Evolutionary conservation across 345 rosid genomes (phyloP), one percentile per base, ranked within the genome.

Genomic region (Citropsis articulata): DNA sequence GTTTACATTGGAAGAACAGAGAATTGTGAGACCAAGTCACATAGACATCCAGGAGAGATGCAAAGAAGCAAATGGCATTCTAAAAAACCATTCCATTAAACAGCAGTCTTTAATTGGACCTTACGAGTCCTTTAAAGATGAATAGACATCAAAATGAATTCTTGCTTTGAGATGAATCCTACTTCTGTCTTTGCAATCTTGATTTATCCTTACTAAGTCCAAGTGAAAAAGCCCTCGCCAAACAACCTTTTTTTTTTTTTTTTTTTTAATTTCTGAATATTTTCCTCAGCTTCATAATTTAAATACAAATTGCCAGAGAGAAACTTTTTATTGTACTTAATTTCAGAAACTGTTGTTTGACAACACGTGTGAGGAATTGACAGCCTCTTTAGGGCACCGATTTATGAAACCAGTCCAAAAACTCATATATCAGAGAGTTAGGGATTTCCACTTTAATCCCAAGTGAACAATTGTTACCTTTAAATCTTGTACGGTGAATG

Each of bases 401-500:
- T 50, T 53, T 16, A 61, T 28, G 45, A 42, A 21, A 59, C 14
- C 27, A 27, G 25, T 68, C 53, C 36, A n/a, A 45, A 60, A 72
- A 35, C 69, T 31, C 25, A 36, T 53, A n/a, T 36, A 30, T 66
- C 61, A 66, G 22, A 63, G 24, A 63, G 21, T 14, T 21, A 35
- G 72, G 77, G 35, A 62, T 68, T 33, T 45, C 66, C 71, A 25
- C 10, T 45, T 42, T 1, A 7, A 19, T 45, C 45, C 22, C 27
- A 24, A 62, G 9, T 45, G 22, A 75, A 74, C 3, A 61, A 68
- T 24, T 21, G 10, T 75, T 71, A 93, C 98, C 95, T 86, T 87
- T 67, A 95, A 79, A 84, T 92, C 91, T 65, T 88, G 83, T n/a
- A 88, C 91, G 12, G 81, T 35, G 63, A 95, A 93, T 72, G 99